Evolutionary conservation across 257 asterid species (phyloP).

Genomic region (Jasminum sambac): DNA sequence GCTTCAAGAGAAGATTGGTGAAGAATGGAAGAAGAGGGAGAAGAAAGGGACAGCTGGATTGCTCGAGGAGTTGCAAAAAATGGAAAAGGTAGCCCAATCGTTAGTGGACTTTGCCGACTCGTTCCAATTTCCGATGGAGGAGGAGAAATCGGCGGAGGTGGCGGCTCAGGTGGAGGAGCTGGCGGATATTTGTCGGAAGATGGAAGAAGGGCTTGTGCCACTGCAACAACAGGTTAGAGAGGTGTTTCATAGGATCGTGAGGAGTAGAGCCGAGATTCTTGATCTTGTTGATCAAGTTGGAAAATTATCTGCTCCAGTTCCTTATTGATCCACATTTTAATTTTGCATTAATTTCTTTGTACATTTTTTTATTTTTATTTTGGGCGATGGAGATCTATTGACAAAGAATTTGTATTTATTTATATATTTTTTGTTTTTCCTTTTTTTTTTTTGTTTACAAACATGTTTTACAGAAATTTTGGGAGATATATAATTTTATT

Average conservation of each 20-base stretch:
- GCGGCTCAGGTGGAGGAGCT: slow-evolving; percentile 61
- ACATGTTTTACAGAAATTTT: background rate
- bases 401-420: background rate
- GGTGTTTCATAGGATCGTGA: slow-evolving; percentile 91
- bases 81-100: slow-evolving; percentile 67
- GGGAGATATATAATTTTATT: too few relatives aligned
- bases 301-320: slow-evolving; percentile 62
- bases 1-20: slow-evolving; percentile 78
- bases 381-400: background rate
- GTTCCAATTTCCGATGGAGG: slow-evolving; percentile 71
- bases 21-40: slow-evolving; percentile 91
- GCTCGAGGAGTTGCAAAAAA: slow-evolving; percentile 70
- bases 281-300: slow-evolving; percentile 75
- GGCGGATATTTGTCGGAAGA: slow-evolving; percentile 61
- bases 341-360: background rate
- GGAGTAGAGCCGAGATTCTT: slow-evolving; percentile 77
- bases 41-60: slow-evolving; percentile 68
- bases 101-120: slow-evolving; percentile 60
- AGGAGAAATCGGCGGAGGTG: slow-evolving; percentile 60
- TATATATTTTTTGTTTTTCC: background rate
- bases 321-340: slow-evolving; percentile 33
- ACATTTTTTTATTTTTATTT: background rate
- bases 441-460: too few relatives aligned
- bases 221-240: slow-evolving; percentile 73
- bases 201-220: slow-evolving; percentile 88